Percentiles rank a stretch among this genome's conserved stretches.
phyloP scores from a whole-genome alignment of 148 eudicot genomes.

The Dysphania ambrosioides region DNA sequence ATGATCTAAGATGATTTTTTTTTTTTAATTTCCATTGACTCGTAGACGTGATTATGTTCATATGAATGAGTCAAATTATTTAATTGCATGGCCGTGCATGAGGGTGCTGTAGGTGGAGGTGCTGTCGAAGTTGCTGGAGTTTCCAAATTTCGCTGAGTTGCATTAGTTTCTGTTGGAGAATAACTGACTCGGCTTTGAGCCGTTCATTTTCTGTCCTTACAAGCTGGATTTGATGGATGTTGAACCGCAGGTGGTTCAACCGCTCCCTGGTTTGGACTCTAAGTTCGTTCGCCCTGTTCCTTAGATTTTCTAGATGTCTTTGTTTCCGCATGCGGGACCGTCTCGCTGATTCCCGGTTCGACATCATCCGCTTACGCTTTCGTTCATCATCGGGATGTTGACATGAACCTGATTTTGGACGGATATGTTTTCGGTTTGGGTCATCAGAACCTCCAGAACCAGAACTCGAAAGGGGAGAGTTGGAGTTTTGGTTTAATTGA shows the following conservation, averaged over 20 bases:
- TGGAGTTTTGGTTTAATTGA: slow-evolving; percentile 21
- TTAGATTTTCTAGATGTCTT: slow-evolving; percentile 45
- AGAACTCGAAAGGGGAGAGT: slow-evolving; percentile 9
- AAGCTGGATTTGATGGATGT: slow-evolving; percentile 27
- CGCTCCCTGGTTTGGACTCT: slow-evolving; percentile 37
- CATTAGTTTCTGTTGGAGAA: slow-evolving; percentile 39
- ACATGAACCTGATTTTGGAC: background rate
- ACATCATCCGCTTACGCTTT: slow-evolving; percentile 51
- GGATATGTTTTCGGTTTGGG: slow-evolving; percentile 3
- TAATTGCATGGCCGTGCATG: slow-evolving; percentile 22
- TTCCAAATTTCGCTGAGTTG: slow-evolving; percentile 34
- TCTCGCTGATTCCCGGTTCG: slow-evolving; percentile 57
- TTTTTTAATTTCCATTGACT: background rate
- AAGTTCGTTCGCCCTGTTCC: slow-evolving; percentile 36
- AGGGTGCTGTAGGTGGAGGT: background rate
- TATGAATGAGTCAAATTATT: slow-evolving; percentile 7
- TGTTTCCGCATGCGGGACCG: slow-evolving; percentile 61
- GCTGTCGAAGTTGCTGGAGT: slow-evolving; percentile 36
- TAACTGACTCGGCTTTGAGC: slow-evolving; percentile 31
- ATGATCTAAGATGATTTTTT: background rate
- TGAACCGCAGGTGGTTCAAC: slow-evolving; percentile 35
- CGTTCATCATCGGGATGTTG: slow-evolving; percentile 35
- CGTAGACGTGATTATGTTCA: background rate
- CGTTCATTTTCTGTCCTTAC: slow-evolving; percentile 37
- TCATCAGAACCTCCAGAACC: slow-evolving; percentile 23